Conservation (phyloP, 1,139 yeast genomes). For the Kodamaea arcana region DNA sequence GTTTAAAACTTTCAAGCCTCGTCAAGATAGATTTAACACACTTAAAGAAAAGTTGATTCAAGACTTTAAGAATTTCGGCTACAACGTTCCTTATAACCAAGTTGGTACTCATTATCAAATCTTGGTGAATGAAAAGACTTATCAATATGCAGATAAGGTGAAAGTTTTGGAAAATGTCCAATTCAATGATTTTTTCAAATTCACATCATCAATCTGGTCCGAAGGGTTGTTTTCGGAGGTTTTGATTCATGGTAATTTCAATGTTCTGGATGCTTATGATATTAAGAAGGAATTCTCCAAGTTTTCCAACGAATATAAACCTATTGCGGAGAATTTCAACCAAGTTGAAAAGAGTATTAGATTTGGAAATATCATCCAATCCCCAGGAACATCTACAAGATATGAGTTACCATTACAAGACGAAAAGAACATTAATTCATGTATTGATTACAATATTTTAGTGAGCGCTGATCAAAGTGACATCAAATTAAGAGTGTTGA, state of each 20-base stretch:
- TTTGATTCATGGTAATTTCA: slow-evolving; percentile 76
- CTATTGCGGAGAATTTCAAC: slow-evolving; percentile 40
- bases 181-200: slow-evolving; percentile 44
- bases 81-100: slow-evolving; percentile 70
- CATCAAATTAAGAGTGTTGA: slow-evolving; percentile 36
- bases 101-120: slow-evolving; percentile 59
- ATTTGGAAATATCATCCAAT: slow-evolving; percentile 37
- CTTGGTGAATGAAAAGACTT: slow-evolving; percentile 66
- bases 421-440: slow-evolving; percentile 72
- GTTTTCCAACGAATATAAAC: slow-evolving; percentile 19
- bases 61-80: slow-evolving; percentile 67
- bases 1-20: slow-evolving; percentile 50
- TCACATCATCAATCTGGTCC: slow-evolving; percentile 41
- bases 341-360: slow-evolving; percentile 22
- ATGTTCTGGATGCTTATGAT: slow-evolving; percentile 46
- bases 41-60: slow-evolving; percentile 62
- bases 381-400: slow-evolving; percentile 39
- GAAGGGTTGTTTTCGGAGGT: slow-evolving; percentile 60
- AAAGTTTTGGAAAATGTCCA: slow-evolving; percentile 44
- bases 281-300: slow-evolving; percentile 20
- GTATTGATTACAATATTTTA: slow-evolving; percentile 76
- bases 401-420: slow-evolving; percentile 58
- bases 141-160: slow-evolving; percentile 60
- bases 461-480: slow-evolving; percentile 45
- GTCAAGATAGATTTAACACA: slow-evolving; percentile 56